These are phyloP conservation scores for Styphnolobium japonicum DNA, from an alignment of 306 rosid species.

Conservation along the genomic window DNA sequence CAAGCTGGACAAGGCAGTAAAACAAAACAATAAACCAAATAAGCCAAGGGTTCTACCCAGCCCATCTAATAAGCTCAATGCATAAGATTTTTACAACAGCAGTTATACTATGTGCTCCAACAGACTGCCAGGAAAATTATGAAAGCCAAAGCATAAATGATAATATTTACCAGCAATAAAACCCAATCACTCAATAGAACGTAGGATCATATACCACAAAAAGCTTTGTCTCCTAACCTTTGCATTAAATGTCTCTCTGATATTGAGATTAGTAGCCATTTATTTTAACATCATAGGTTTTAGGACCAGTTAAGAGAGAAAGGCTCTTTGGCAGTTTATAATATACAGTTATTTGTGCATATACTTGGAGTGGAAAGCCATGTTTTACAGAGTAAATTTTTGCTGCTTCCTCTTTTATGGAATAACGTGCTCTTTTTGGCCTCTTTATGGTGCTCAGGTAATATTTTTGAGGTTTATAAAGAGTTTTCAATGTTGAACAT, in stretches of 20 bases:
- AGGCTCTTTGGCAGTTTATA: not conserved
- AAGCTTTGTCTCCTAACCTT: not conserved
- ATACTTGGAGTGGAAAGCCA: not conserved
- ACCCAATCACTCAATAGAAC: not conserved
- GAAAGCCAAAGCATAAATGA: not conserved
- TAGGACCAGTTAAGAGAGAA: no score
- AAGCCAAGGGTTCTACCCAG: slow-evolving; percentile 9
- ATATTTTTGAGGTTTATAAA: not conserved
- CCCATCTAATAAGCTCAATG: not conserved
- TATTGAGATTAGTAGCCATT: not conserved
- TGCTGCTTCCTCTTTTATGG: not conserved
- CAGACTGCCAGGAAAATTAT: not conserved
- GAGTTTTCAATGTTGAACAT: not conserved
- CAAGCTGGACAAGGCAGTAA: not conserved
- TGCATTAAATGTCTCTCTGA: not conserved
- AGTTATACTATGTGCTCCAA: not conserved
- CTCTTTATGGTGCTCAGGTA: not conserved
- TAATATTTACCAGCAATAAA: not conserved
- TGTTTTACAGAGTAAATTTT: not conserved
- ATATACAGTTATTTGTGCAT: not conserved
- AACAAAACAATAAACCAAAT: slow-evolving; percentile 9
- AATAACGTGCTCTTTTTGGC: not conserved
- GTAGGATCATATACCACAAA: not conserved
- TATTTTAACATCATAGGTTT: no score
- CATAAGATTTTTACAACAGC: not conserved